These are phyloP conservation scores for Excoecaria cochinchinensis DNA, from an alignment of 345 rosid species.

Conservation along the genomic window DNA sequence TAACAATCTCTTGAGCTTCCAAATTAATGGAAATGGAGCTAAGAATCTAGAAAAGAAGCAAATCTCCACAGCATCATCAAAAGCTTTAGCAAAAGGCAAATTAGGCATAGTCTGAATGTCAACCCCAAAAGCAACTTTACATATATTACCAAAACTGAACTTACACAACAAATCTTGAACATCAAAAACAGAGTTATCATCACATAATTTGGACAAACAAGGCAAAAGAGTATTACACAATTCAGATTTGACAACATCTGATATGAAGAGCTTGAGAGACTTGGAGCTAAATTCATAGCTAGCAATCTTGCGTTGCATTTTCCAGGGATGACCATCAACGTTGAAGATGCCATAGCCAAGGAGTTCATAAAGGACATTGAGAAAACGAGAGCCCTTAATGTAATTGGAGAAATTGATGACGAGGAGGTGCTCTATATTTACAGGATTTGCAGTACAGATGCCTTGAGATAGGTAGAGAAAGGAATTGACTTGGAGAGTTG, in stretches of 20 bases:
- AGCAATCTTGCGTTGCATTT: slow-evolving; percentile 46
- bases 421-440: slow-evolving; percentile 46
- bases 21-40: slow-evolving; percentile 33
- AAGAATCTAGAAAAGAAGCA: slow-evolving; percentile 38
- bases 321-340: slow-evolving; percentile 46
- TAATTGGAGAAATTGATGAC: slow-evolving; percentile 50
- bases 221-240: slow-evolving; percentile 34
- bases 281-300: slow-evolving; percentile 54
- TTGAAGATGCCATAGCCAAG: slow-evolving; percentile 54
- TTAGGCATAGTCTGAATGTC: slow-evolving; percentile 21
- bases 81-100: slow-evolving; percentile 35
- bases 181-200: slow-evolving; percentile 34
- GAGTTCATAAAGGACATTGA: slow-evolving; percentile 41
- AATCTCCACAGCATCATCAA: slow-evolving; percentile 39
- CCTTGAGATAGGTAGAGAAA: slow-evolving; percentile 47
- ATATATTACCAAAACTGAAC: slow-evolving; percentile 43
- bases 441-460: slow-evolving; percentile 48
- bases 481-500: slow-evolving; percentile 41
- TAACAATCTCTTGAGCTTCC: slow-evolving; percentile 48
- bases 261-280: slow-evolving; percentile 44
- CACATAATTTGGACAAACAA: slow-evolving; percentile 22
- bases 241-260: slow-evolving; percentile 34
- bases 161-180: slow-evolving; percentile 39
- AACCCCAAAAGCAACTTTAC: slow-evolving; percentile 49
- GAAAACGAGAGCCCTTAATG: slow-evolving; percentile 50